phyloP scores from a whole-genome alignment of 2,329 filamentous ascomycete species.

The Paramyrothecium roridum region DNA sequence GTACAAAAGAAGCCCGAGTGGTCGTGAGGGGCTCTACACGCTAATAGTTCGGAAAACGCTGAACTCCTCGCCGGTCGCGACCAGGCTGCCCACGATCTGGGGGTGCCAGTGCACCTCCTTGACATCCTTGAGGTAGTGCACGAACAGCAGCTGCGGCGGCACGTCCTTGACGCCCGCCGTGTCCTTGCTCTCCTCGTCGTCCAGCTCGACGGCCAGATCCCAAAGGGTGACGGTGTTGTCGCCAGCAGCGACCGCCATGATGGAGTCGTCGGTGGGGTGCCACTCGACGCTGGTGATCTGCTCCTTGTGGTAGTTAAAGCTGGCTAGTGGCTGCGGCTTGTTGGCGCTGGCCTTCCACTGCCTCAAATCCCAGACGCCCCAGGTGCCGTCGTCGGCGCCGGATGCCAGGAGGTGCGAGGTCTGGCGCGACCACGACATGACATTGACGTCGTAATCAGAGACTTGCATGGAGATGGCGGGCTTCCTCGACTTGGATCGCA shows the following conservation, averaged over 20 bases:
- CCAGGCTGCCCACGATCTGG: slow-evolving; percentile 85
- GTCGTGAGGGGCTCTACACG: slow-evolving; percentile 45
- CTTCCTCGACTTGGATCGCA: slow-evolving; percentile 83
- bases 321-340: slow-evolving; percentile 79
- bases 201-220: slow-evolving; percentile 94
- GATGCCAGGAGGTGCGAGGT: slow-evolving; percentile 88
- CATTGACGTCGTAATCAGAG: slow-evolving; percentile 85
- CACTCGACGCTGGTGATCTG: slow-evolving; percentile 95
- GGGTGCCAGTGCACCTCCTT: slow-evolving; percentile 98
- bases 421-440: slow-evolving; percentile 90
- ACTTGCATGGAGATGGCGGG: slow-evolving; percentile 86
- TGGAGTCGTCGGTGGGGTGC: slow-evolving; percentile 96
- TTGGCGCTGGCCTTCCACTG: slow-evolving; percentile 74
- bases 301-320: slow-evolving; percentile 93
- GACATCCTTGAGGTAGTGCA: slow-evolving; percentile 91
- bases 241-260: slow-evolving; percentile 85
- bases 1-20: neutral
- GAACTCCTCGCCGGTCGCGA: slow-evolving; percentile 90
- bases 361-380: slow-evolving; percentile 94
- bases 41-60: slow-evolving; percentile 82
- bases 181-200: slow-evolving; percentile 94
- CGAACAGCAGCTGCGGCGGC: slow-evolving; percentile 90
- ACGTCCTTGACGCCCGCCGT: slow-evolving; percentile 85
- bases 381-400: slow-evolving; percentile 88
- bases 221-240: slow-evolving; percentile 94